Evolutionary conservation across 768 basidiomycete genomes (phyloP).

Genomic region (Mycena vitilis): DNA sequence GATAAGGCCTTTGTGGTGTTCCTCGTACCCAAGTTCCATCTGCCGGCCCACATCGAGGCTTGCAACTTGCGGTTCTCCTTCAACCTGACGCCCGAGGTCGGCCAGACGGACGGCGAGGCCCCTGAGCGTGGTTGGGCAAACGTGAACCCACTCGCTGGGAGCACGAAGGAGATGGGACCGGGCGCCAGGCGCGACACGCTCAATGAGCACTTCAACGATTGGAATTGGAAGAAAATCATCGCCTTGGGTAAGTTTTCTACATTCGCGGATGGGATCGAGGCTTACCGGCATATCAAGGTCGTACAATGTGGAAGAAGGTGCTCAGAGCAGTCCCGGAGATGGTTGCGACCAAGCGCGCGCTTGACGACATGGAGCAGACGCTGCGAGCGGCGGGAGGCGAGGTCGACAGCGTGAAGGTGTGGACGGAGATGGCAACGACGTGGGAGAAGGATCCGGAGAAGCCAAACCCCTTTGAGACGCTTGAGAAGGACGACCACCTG

Average conservation of each 20-base stretch:
- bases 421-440: conserved; percentile 13
- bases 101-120: conserved; percentile 41
- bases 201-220: conserved; percentile 15
- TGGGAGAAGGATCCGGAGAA: conserved; percentile 27
- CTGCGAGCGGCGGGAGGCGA: background rate
- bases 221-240: conserved; percentile 15
- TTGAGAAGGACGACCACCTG: conserved; percentile 13
- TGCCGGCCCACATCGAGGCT: conserved; percentile 37
- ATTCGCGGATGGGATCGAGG: too few relatives aligned
- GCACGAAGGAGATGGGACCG: conserved; percentile 52
- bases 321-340: conserved; percentile 3
- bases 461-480: conserved; percentile 25
- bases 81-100: conserved; percentile 33
- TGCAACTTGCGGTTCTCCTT: conserved; percentile 38
- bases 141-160: conserved; percentile 44
- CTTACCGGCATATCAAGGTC: background rate
- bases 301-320: background rate
- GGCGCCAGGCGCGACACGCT: conserved; percentile 14
- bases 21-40: conserved; percentile 38
- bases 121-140: conserved; percentile 46
- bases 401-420: conserved; percentile 3
- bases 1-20: background rate
- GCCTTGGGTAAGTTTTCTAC: background rate
- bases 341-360: background rate
- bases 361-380: background rate